A percentile compares a stretch with the other conserved stretches of the same genome.
Conservation (phyloP, 306 rosid genomes). For the cucumber (Cucumis sativus) region DNA sequence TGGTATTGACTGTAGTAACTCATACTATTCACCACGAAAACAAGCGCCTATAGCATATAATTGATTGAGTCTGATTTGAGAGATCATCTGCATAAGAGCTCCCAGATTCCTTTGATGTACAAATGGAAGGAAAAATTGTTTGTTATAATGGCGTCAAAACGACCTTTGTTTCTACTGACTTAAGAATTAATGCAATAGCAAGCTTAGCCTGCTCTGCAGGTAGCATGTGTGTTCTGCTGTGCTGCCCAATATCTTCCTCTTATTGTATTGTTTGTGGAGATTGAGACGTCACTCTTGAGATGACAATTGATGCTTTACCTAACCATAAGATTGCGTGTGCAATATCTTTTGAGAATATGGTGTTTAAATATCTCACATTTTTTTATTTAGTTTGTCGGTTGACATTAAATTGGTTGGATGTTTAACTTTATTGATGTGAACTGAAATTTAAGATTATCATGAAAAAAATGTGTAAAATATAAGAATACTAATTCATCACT, state of each 20-base stretch:
- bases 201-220: neutral
- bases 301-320: too few relatives aligned
- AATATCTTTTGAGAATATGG: neutral
- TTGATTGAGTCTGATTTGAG: conserved; percentile 21
- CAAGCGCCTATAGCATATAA: conserved; percentile 51
- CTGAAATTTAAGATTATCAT: neutral
- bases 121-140: neutral
- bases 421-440: neutral
- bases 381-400: neutral
- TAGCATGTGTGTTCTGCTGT: neutral
- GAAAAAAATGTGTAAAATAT: neutral
- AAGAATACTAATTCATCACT: neutral
- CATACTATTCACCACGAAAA: conserved; percentile 69
- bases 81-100: neutral
- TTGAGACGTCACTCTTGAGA: too few relatives aligned
- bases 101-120: neutral
- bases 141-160: neutral
- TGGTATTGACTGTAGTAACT: conserved; percentile 65
- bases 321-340: too few relatives aligned
- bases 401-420: neutral
- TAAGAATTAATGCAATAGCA: neutral
- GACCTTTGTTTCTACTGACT: neutral
- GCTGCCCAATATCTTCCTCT: neutral
- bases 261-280: too few relatives aligned
- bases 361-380: neutral